Base-by-base conservation (phyloP, 192 early-diverging fungal species). In the Coemansia sp. region DNA sequence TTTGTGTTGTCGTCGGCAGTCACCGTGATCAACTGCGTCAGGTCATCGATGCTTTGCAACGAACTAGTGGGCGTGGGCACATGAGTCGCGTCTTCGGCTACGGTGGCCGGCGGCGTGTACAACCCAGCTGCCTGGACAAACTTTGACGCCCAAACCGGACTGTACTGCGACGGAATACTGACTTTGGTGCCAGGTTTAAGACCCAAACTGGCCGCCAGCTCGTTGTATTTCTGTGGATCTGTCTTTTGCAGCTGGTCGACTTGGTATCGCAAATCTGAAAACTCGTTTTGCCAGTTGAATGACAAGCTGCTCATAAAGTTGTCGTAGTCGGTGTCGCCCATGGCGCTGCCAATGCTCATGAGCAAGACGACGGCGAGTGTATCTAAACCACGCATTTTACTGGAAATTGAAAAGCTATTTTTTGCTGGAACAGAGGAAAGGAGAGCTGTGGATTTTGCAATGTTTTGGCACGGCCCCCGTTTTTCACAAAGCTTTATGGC, bases 211-310 rank as follows among this genome's bases (percentile, higher is more conserved):
- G 70, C 66, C 2, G 64, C 76, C n/a, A 79, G 58, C 43, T 68
- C 59, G 27, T 24, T 61, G 55, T 79, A 79, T 39, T 73, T 45
- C 25, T 61, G 43, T 2, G 76, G 76, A 48, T 79, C 67, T 7
- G 56, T 69, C 5, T 73, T 62, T 32, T 79, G 76, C 3, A 79
- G 64, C 55, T 66, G 60, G 27, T 69, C 71, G 0, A 79, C 53
- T n/a, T 79, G 76, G 71, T 73, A 79, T 22, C 76, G 63, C 21
- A 79, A 55, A 50, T 70, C 76, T 35, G 52, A 56, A 54, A 73
- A 79, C 65, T 79, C 71, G 58, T 79, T 73, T 45, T 79, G 76
- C 76, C 76, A 79, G 65, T 79, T 79, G 58, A 70, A 70, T 14
- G 76, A 79, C 6, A 79, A 58, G 19, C 71, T 79, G 58, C 61